These are phyloP conservation scores for Colletotrichum sp. DNA, from an alignment of 2,329 filamentous ascomycete species.

Conservation along the genomic window DNA sequence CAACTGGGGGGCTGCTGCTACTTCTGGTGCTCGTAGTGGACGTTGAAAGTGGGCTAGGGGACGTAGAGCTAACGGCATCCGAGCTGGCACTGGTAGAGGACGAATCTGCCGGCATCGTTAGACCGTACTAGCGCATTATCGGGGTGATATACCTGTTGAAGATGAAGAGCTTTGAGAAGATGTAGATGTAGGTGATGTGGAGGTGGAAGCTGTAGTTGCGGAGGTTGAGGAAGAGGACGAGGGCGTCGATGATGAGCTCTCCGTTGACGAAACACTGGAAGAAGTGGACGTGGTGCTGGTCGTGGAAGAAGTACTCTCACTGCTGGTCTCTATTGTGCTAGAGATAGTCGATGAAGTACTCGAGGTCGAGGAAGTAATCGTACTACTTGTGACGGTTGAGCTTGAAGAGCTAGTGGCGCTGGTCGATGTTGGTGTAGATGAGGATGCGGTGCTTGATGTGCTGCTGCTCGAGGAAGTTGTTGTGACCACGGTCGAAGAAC, in stretches of 20 bases:
- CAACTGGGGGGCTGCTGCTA: neutral
- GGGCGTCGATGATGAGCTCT: neutral
- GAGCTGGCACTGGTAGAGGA: neutral
- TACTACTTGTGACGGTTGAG: neutral
- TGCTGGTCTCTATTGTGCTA: neutral
- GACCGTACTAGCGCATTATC: rapidly evolving
- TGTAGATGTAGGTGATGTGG: neutral
- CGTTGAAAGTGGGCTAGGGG: neutral
- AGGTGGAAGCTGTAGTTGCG: neutral
- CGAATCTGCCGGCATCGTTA: neutral
- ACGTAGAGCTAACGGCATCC: neutral
- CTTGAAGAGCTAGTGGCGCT: neutral
- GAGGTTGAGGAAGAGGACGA: neutral
- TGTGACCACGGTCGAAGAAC: neutral
- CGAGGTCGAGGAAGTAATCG: neutral
- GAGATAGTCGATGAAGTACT: neutral
- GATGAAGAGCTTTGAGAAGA: neutral
- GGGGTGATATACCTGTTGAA: neutral
- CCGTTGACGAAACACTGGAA: neutral
- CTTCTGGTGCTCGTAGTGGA: neutral
- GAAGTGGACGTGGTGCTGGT: neutral
- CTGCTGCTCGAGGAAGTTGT: neutral
- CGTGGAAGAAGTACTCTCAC: neutral
- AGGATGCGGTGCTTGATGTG: neutral
- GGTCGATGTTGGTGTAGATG: neutral